Evolutionary conservation across 805 yeast species (phyloP).

Genomic region (Starmera dryadoides): DNA sequence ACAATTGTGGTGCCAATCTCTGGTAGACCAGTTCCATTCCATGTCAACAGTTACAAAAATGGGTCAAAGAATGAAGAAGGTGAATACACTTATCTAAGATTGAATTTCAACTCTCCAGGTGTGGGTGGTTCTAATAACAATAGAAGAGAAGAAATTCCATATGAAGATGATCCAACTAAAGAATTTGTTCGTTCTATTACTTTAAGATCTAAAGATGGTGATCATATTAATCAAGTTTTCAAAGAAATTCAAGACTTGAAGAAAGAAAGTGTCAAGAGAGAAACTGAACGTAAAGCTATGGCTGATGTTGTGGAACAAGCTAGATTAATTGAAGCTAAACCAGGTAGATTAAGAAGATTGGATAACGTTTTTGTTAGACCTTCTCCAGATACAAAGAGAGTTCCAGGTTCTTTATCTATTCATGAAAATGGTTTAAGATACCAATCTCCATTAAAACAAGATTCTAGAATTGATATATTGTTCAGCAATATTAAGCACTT

Average conservation of each 20-base stretch:
- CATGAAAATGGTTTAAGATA: slow-evolving; percentile 96
- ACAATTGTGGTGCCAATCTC: slow-evolving; percentile 85
- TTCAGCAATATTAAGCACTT: slow-evolving; percentile 89
- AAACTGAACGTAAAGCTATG: slow-evolving; percentile 81
- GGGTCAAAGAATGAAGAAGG: slow-evolving; percentile 97
- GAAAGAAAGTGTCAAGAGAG: slow-evolving; percentile 85
- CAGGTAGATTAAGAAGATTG: slow-evolving; percentile 78
- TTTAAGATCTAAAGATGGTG: slow-evolving; percentile 82
- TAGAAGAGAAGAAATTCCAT: slow-evolving; percentile 77
- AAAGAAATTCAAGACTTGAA: slow-evolving; percentile 88
- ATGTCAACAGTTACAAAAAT: slow-evolving; percentile 86
- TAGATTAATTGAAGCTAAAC: slow-evolving; percentile 70
- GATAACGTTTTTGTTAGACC: slow-evolving; percentile 92
- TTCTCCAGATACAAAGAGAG: slow-evolving; percentile 93
- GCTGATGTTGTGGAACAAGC: slow-evolving; percentile 96
- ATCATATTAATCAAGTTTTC: slow-evolving; percentile 83
- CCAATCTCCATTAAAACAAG: slow-evolving; percentile 77
- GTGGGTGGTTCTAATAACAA: slow-evolving; percentile 55
- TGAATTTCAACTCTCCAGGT: slow-evolving; percentile 93
- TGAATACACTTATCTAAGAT: slow-evolving; percentile 81
- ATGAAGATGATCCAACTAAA: slow-evolving; percentile 81
- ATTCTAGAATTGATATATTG: slow-evolving; percentile 80
- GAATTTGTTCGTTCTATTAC: slow-evolving; percentile 84
- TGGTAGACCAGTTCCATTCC: slow-evolving; percentile 98
- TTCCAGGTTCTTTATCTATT: slow-evolving; percentile 82